A percentile compares a stretch with the other conserved stretches of the same genome.
These are phyloP conservation scores for Petunia hybrid DNA, from an alignment of 305 asterid species.

Conservation along the genomic window DNA sequence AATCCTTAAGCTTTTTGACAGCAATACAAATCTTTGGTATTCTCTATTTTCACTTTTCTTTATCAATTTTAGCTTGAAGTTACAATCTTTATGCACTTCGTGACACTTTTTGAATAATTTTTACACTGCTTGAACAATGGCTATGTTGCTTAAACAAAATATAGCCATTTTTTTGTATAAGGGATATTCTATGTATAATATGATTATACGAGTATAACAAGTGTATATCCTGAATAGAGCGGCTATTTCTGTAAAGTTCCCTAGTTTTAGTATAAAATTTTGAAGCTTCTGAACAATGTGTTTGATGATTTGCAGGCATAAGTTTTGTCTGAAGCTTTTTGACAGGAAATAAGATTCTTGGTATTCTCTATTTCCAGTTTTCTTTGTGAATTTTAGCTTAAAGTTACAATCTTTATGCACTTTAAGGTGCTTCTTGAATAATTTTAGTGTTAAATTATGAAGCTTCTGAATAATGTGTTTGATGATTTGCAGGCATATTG, in stretches of 20 bases:
- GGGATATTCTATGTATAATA: too few species aligned
- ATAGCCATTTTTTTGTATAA: too few species aligned
- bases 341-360: background rate
- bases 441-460: background rate
- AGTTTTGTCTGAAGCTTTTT: background rate
- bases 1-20: constrained; percentile 12
- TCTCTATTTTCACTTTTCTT: background rate
- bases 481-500: constrained; percentile 38
- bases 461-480: background rate
- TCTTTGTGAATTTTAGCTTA: background rate
- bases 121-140: too few species aligned
- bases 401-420: background rate
- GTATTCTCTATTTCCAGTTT: background rate
- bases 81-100: constrained; percentile 1
- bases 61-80: constrained; percentile 11
- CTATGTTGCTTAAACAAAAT: too few species aligned
- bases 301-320: constrained; percentile 28
- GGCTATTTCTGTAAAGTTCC: too few species aligned
- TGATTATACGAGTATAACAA: too few species aligned
- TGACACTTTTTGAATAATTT: background rate
- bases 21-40: constrained; percentile 19
- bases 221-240: too few species aligned
- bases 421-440: background rate
- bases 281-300: constrained; percentile 28
- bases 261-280: background rate